Base-by-base conservation (phyloP, 1,139 yeast species). In the Suhomyces ambrosiae region DNA sequence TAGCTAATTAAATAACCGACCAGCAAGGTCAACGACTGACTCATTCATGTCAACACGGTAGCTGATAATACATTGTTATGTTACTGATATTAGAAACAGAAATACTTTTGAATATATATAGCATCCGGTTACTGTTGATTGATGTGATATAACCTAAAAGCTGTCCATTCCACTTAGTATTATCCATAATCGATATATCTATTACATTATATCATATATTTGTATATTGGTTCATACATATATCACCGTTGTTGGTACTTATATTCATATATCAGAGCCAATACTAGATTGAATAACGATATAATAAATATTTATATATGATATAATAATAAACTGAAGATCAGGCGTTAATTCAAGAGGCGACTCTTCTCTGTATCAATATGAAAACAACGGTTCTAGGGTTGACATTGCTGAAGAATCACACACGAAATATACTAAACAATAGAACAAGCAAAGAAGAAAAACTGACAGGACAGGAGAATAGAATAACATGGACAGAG, bases 401-500 rank as follows among this genome's bases (percentile, higher is more conserved):
- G 38, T 34, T 38, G 38, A 35, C 28, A 27, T 27, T 33, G 41
- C 19, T 27, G 33, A 31, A 34, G 33, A 38, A 35, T 38, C 42
- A 35, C 38, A 34, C 38, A 35, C 42, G 38, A 38, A 34, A 34
- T 38, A 40, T 33, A 38, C 39, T 30, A 41, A 41, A 38, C 42
- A 41, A 38, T 33, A 31, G 24, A 29, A 38, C 35, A 35, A 35
- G 38, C 40, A 38, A 41, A 30, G 23, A 23, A 27, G 32, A 40
- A 35, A 40, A 35, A 36, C 34, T 32, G 35, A 30, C 27, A 31
- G 25, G 33, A 36, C 40, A 40, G 39, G 37, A 40, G 38, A 40
- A 35, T 36, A 40, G 38, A 38, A 38, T 31, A 38, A 35, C 37
- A 38, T 38, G 36, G 38, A 38, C 34, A 38, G 37, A 38, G 41